Evolutionary conservation across 371 early-diverging fungal species (phyloP), one percentile per base, ranked within the genome.

Genomic region (Mortierella sp.): DNA sequence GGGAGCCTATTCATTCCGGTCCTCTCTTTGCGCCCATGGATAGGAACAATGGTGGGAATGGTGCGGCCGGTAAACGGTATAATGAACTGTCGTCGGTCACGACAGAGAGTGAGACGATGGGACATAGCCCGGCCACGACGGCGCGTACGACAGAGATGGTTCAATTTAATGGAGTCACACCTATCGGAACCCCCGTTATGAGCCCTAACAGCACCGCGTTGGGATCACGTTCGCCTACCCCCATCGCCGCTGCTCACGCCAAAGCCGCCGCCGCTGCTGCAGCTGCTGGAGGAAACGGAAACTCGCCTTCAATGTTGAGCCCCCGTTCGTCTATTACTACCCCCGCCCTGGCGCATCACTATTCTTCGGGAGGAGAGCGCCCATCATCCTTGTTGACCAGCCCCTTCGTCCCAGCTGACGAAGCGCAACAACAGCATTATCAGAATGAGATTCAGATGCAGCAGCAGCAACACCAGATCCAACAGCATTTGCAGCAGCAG

Each of bases 1-100:
- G 81, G 12, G 84, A 80, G 12, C 84, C 86, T 32, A 43, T 81
- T 29, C 76, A 78, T 2, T 24, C 75, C 27, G 83, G 79, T 21
- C 84, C 84, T 0, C 46, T 78, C 46, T 84, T 81, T 60, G 60
- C 82, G 11, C 79, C 86, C 38, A 56, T 65, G 54, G 73, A 72
- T 43, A 29, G 71, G 3, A 29, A 38, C 24, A 56, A 48, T 18
- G 44, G 71, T 14, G 70, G 71, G 5, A 44, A 38, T 12, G 27
- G 32, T 58, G 44, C 46, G 12, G 75, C 27, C 38, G 70, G 76
- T 29, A 60, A 29, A 35, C 24, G 75, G 32, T 85, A 85, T 56
- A 85, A 85, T 48, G 86, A 85, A 41, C 58, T 85, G 65, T 58
- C 86, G 4, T 85, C 85, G 0, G 35, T 79, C 72, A 74, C 82